Base-by-base conservation (phyloP, 306 rosid genomes). In the Astragalus glycyphyllos region DNA sequence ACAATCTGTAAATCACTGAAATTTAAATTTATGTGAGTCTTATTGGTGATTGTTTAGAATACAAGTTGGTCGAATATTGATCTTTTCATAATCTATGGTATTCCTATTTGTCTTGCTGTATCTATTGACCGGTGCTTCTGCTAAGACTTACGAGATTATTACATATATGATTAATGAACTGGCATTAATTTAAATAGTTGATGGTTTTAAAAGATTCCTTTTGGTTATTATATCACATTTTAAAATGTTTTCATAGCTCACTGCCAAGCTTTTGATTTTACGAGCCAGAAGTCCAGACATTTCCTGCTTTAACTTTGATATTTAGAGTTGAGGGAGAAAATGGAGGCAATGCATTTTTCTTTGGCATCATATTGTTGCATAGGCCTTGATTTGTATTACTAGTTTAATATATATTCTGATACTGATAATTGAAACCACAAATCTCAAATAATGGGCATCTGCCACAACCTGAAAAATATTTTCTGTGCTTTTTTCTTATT, bases 41-140 rank as follows among this genome's bases (percentile, higher is more conserved):
- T 55, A n/a, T 20, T 56, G 61, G 11, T 77, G 5, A 32, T 49
- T 16, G 35, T 50, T 58, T 50, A 17, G 72, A 69, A 68, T 50
- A 29, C 15, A 35, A 57, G 37, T 7, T 13, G 20, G 32, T 47
- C 29, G 7, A 49, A 34, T 8, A 2, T 58, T 38, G 47, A 72
- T 8, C 44, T 20, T 75, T 75, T 47, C 12, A 31, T 38, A 13
- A 17, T 7, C 60, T 59, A 23, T 68, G 60, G 16, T 53, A 41
- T 56, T 55, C 58, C 64, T 76, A 8, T 61, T 5, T 76, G 23
- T 34, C 66, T 51, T 81, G 63, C 15, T 31, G 17, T 46, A 5
- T 40, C 11, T 73, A 11, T 11, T 20, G 42, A 32, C 53, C 41
- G 31, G 23, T 62, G 32, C 32, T 40, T 61, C 7, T 20, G 20